Evolutionary conservation across 768 basidiomycete species (phyloP), one percentile per base, ranked within the genome.

Genomic region (Cystofilobasidium ferigula): DNA sequence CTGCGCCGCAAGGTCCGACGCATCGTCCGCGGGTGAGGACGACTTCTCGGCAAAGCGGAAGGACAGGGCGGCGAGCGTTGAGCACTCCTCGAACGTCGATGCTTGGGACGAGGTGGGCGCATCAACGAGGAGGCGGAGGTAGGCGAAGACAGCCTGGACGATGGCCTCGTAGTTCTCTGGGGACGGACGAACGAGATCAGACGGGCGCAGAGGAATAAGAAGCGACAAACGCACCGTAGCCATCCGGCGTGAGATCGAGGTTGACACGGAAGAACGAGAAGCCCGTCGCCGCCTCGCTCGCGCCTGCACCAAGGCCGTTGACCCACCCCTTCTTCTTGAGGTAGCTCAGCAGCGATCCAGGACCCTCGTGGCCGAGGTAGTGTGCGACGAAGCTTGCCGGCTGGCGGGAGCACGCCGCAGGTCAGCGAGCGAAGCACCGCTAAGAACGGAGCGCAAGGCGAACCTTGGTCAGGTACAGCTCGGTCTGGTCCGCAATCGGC

Each of bases 201-300:
- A n/a, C n/a, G n/a, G n/a, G n/a, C n/a, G n/a, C n/a, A n/a, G n/a
- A n/a, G n/a, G n/a, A n/a, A 57, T 7, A 26, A 34, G 30, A n/a
- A 9, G 48, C 42, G 38, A 5, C 18, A 14, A 3, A 80, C 87
- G 72, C 73, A 93, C 90, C 80, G 64, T 94, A 86, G 1, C 95
- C 95, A 65, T 88, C 85, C 42, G 82, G 80, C 0, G 95, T 95
- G 69, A 99, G 77, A 71, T 87, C 78, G 28, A 87, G 79, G 1
- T 84, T 86, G n/a, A 88, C 75, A 74, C 88, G 92, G 78, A 95
- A 89, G 81, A 89, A 86, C 45, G 85, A 87, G 73, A 97, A 90
- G 0, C 91, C 89, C 42, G 69, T 71, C 1, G 77, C 77, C 69
- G 88, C 82, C 24, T 82, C 88, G 70, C 87, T 86, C 3, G 82